These are phyloP conservation scores for Catharanthus roseus DNA, from an alignment of 257 asterid genomes.

Conservation along the genomic window DNA sequence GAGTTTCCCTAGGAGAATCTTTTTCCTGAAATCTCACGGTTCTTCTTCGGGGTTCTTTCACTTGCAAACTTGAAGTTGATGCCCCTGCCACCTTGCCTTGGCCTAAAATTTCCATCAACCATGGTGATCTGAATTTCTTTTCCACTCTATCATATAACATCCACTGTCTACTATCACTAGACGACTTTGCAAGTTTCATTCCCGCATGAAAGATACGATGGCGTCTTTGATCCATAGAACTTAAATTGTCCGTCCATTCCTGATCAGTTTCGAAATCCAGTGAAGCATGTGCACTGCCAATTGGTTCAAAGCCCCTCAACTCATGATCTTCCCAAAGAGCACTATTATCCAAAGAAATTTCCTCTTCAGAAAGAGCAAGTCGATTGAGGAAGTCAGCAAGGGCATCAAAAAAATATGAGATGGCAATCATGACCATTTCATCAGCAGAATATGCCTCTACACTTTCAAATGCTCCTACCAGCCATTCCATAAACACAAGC, in stretches of 20 bases:
- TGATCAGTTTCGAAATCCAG: constrained; percentile 44
- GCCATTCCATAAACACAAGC: constrained; percentile 73
- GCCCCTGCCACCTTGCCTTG: constrained; percentile 22
- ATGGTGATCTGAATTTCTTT: constrained; percentile 17
- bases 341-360: constrained; percentile 20
- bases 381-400: constrained; percentile 49
- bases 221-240: constrained; percentile 27
- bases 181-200: constrained; percentile 26
- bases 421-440: constrained; percentile 48
- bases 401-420: constrained; percentile 51
- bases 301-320: constrained; percentile 67
- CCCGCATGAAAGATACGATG: constrained; percentile 49
- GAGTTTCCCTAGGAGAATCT: constrained; percentile 13
- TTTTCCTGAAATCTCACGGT: constrained; percentile 5
- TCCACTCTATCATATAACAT: constrained; percentile 21
- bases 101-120: constrained; percentile 7
- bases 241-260: constrained; percentile 36
- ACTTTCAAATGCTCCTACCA: constrained; percentile 42
- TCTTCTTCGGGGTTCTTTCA: constrained; percentile 11
- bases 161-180: constrained; percentile 24
- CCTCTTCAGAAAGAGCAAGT: constrained; percentile 25
- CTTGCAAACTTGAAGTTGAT: constrained; percentile 17
- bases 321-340: constrained; percentile 97
- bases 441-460: constrained; percentile 35
- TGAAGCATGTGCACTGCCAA: constrained; percentile 37